A percentile compares a stretch with the other conserved stretches of the same genome.
These are phyloP conservation scores for Cyanidiococcus yangmingshanensis DNA, from an alignment of 23 red algal species.

Conservation along the genomic window DNA sequence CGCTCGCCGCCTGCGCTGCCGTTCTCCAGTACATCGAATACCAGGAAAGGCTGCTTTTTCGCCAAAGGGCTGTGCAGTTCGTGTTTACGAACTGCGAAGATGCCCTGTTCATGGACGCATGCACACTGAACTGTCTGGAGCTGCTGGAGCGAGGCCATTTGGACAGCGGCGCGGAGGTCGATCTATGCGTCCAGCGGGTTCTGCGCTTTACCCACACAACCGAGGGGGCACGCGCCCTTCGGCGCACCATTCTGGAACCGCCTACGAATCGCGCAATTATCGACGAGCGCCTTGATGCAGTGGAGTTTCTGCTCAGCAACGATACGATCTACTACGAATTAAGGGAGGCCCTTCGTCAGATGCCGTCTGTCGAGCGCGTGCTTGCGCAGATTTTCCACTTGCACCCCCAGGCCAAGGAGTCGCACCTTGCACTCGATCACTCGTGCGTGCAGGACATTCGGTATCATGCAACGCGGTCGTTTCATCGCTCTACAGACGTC, in stretches of 20 bases:
- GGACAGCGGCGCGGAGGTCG: not conserved
- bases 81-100: conserved; percentile 54
- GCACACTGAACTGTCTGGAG: conserved; percentile 49
- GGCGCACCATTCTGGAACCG: conserved; percentile 72
- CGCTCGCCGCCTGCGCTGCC: conserved; percentile 50
- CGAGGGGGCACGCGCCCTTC: conserved; percentile 45
- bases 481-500: not conserved
- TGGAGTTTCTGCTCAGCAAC: conserved; percentile 48
- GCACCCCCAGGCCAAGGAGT: not conserved
- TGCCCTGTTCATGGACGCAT: conserved; percentile 60
- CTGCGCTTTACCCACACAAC: conserved; percentile 57
- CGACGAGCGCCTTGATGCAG: conserved; percentile 44
- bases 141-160: conserved; percentile 38
- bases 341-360: conserved; percentile 29
- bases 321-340: conserved; percentile 47
- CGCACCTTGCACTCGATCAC: not conserved
- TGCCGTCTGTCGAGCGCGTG: conserved; percentile 69
- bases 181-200: conserved; percentile 29
- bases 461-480: not conserved
- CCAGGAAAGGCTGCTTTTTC: conserved; percentile 33
- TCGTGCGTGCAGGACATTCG: not conserved
- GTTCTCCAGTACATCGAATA: conserved; percentile 76
- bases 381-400: conserved; percentile 39
- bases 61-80: conserved; percentile 38
- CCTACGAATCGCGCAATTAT: conserved; percentile 48